Base-by-base conservation (phyloP, 2,329 filamentous ascomycete species). In the Daldinia sp. region DNA sequence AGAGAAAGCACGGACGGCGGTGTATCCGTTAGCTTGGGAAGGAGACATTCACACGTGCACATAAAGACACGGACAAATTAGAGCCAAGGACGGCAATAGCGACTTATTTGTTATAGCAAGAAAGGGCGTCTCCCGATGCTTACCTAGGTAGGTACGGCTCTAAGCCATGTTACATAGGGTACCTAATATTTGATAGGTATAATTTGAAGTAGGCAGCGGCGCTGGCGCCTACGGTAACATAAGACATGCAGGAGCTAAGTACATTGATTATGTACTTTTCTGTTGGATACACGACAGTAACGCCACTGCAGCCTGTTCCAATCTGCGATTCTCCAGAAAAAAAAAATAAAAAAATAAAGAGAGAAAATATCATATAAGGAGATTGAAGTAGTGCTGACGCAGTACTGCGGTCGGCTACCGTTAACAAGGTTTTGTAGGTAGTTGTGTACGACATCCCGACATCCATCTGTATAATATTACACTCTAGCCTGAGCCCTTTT, bases 261-360 rank as follows among this genome's bases (percentile, higher is more conserved):
- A 33, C 28, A 51, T 28, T 3, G 2, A 51, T 28, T 3, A 23
- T 23, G 20, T 23, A 23, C 20, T 23, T 51, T 51, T 33, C 6
- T n/a, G 46, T 51, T 51, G 46, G 46, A 18, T 51, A 51, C 46
- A 57, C 67, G 63, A 63, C 59, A 18, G 55, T 68, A 68, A 62
- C 62, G 66, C 37, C 18, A 58, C 66, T 65, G 62, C 58, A 53
- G 50, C 61, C 51, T 61, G 54, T 55, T 41, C 66, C 53, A 48
- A 48, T 55, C 23, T 60, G n/a, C 7, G 20, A 48, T 48, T 48
- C 20, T 39, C 20, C 4, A 18, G 44, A 12, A 12, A 15, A 23
- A 48, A 48, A 23, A 4, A 28, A 15, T 5, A 15, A n/a, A n/a
- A n/a, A n/a, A n/a, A n/a, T n/a, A n/a, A n/a, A 18, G 44, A 12